Base-by-base conservation (phyloP, 2,329 filamentous ascomycete species). In the Fusarium sp. region DNA sequence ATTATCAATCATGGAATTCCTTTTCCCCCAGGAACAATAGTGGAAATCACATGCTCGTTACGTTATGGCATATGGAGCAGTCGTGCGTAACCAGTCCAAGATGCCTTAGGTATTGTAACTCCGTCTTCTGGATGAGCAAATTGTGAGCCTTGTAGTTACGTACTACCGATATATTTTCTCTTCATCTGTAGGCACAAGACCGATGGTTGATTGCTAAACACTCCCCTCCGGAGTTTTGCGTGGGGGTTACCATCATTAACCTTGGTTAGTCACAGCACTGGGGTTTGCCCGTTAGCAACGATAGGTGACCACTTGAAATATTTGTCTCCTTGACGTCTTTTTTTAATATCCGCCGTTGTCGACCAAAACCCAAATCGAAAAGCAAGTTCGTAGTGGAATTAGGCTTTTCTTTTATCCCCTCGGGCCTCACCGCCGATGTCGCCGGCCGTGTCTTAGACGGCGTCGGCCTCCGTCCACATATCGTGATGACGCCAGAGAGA, bases 401-500 rank as follows among this genome's bases (percentile, higher is more conserved):
- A 21, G 46, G 46, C 28, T 33, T 31, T 48, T 16, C 26, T 48
- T 26, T 46, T 38, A 38, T 49, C 33, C 24, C 21, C 29, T 70
- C 49, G 49, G 50, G 54, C 54, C 64, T 65, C 58, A 70, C 58
- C 63, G 67, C 63, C 57, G 54, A 57, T 55, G 24, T 39, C 41
- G 29, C 33, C 41, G 28, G 18, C 29, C 31, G 47, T 49, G 43
- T 37, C 39, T 44, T 41, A 60, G 41, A 37, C 57, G 50, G 59
- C 42, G 47, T 47, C 53, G 42, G 28, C 52, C 16, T 29, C 28
- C 38, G 50, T 56, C 53, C 44, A 56, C 62, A 66, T 67, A 68
- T 59, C 35, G 54, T 61, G 33, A 69, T 67, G 61, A 69, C 64
- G 56, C 69, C 60, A 49, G 64, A 59, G 52, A 62, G 49, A 42